A percentile compares a stretch with the other conserved stretches of the same genome.
phyloP scores from a whole-genome alignment of 352 stramenopile genomes.

The Nothophytophthora sp. region DNA sequence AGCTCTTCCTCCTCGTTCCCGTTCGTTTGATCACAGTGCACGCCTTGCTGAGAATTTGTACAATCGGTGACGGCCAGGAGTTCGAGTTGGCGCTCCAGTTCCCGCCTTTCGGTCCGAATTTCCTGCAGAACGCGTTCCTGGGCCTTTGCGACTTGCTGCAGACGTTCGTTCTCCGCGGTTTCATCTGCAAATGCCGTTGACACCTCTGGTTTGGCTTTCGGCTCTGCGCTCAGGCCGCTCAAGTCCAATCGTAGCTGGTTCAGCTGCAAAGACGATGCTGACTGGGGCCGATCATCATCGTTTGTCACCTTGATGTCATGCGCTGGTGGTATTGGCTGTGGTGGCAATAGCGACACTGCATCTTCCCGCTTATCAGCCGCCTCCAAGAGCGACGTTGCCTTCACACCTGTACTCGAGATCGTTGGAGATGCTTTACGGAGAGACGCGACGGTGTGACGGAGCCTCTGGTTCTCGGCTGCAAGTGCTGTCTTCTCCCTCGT shows the following conservation, averaged over 20 bases:
- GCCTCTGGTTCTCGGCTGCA: conserved; percentile 47
- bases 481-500: conserved; percentile 51
- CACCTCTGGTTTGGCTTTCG: conserved; percentile 6
- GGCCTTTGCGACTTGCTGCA: conserved; percentile 17
- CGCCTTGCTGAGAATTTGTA: no score
- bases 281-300: conserved; percentile 4
- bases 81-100: conserved; percentile 47
- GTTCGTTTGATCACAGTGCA: conserved; percentile 6
- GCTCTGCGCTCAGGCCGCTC: background rate
- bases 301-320: background rate
- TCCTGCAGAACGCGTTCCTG: conserved; percentile 26
- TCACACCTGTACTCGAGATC: background rate
- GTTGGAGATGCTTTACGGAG: conserved; percentile 16
- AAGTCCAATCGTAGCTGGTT: conserved; percentile 41
- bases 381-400: background rate
- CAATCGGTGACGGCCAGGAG: conserved; percentile 12
- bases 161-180: conserved; percentile 9
- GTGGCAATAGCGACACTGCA: background rate
- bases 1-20: conserved; percentile 27
- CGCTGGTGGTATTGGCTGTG: background rate
- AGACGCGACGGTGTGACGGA: conserved; percentile 29
- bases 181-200: conserved; percentile 21
- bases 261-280: conserved; percentile 21
- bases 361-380: conserved; percentile 1
- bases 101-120: conserved; percentile 45